A percentile compares a stretch with the other conserved stretches of the same genome.
These are phyloP conservation scores for Xerocomellus intermedius DNA, from an alignment of 768 basidiomycete species.

Conservation along the genomic window DNA sequence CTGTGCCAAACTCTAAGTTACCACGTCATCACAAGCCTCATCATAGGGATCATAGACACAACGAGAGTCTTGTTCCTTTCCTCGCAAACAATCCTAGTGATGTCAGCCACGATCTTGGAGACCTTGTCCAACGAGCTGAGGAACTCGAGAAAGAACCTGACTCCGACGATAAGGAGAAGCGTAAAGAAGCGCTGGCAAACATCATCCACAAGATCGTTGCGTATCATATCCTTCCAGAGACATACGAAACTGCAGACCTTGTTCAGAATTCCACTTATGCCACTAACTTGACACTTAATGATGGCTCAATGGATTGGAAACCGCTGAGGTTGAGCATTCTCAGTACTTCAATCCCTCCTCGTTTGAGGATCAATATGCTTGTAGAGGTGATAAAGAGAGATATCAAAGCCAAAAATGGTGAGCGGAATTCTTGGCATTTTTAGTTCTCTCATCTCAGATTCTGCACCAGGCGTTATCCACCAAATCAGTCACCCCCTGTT, in stretches of 20 bases:
- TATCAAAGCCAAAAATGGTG: constrained; percentile 11
- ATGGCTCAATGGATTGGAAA: constrained; percentile 43
- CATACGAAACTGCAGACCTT: constrained; percentile 44
- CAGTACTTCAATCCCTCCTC: constrained; percentile 33
- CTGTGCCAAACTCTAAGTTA: constrained; percentile 5
- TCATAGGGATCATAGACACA: neutral
- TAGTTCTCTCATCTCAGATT: neutral
- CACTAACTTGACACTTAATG: constrained; percentile 42
- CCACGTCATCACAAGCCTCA: neutral
- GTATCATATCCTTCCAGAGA: constrained; percentile 35
- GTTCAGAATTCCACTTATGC: constrained; percentile 54
- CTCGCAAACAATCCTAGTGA: neutral
- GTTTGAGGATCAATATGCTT: constrained; percentile 24
- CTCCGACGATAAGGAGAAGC: constrained; percentile 44
- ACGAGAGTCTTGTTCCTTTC: neutral
- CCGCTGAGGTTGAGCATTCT: constrained; percentile 45
- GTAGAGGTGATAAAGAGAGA: constrained; percentile 11
- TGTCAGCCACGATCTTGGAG: constrained; percentile 1
- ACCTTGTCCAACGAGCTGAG: constrained; percentile 22
- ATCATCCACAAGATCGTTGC: constrained; percentile 53
- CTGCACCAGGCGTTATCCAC: constrained; percentile 8
- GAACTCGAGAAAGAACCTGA: constrained; percentile 43
- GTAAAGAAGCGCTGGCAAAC: constrained; percentile 54
- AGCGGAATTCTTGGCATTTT: neutral
- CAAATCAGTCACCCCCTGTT: constrained; percentile 13